These are phyloP conservation scores for Castanea crenata DNA, from an alignment of 306 rosid genomes.

Conservation along the genomic window DNA sequence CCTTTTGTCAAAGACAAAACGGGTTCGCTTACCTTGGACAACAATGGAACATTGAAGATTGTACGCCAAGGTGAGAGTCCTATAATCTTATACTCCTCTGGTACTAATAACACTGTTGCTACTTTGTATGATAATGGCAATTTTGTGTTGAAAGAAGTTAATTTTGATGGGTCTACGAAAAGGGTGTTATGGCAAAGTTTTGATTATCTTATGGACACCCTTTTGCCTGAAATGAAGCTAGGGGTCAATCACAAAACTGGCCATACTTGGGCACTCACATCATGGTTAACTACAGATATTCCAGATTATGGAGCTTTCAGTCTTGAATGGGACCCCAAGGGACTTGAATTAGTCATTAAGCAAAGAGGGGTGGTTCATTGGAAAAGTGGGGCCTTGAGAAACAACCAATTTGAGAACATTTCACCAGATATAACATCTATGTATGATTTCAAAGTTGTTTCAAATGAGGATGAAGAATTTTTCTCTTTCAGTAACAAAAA, in stretches of 20 bases:
- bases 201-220: constrained; percentile 13
- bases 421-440: not conserved
- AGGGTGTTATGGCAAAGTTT: constrained; percentile 10
- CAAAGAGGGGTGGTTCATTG: too few species aligned
- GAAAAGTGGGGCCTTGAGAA: too few species aligned
- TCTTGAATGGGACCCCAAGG: too few species aligned
- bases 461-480: not conserved
- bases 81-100: not conserved
- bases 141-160: constrained; percentile 9
- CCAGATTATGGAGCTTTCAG: not conserved
- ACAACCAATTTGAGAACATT: too few species aligned
- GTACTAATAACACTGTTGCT: not conserved
- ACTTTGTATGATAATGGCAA: constrained; percentile 8
- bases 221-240: constrained; percentile 8
- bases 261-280: not conserved
- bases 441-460: not conserved
- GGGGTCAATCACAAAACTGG: not conserved
- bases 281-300: not conserved
- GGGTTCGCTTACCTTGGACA: not conserved
- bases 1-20: too few species aligned
- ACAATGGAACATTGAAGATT: not conserved
- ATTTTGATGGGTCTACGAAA: not conserved
- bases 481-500: not conserved
- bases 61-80: not conserved
- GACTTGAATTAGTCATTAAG: too few species aligned